Conservation (phyloP, 2,329 filamentous ascomycete species). For the Colletotrichum sp. region DNA sequence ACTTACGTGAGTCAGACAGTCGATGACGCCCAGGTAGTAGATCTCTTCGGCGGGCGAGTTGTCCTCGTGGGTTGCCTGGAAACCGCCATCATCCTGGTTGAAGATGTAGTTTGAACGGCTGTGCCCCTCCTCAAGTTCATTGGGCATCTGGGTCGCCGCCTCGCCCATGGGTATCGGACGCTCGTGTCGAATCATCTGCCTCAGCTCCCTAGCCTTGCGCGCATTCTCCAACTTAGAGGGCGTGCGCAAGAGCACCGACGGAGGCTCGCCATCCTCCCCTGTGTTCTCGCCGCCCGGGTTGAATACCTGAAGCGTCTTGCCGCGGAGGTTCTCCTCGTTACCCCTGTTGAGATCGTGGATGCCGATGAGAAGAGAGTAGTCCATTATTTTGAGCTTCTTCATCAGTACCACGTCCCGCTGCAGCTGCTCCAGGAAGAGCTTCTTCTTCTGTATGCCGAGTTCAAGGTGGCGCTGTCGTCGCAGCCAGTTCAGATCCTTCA, state of each 20-base stretch:
- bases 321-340: constrained; percentile 91
- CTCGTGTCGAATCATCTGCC: constrained; percentile 91
- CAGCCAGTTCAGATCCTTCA: constrained; percentile 98
- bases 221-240: constrained; percentile 93
- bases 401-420: constrained; percentile 85
- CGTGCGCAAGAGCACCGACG: constrained; percentile 78
- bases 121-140: constrained; percentile 79
- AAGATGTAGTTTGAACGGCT: constrained; percentile 78
- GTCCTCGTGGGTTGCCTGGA: constrained; percentile 91
- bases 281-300: constrained; percentile 77
- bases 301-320: constrained; percentile 91
- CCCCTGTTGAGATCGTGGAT: constrained; percentile 90
- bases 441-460: constrained; percentile 86
- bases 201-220: constrained; percentile 86
- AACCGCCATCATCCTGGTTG: constrained; percentile 92
- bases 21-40: constrained; percentile 98
- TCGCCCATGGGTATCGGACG: constrained; percentile 92
- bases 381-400: constrained; percentile 94
- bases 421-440: constrained; percentile 87
- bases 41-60: constrained; percentile 86
- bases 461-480: constrained; percentile 84
- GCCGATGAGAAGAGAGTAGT: constrained; percentile 93
- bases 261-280: constrained; percentile 64
- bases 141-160: constrained; percentile 84
- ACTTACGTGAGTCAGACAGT: constrained; percentile 95